A percentile compares a stretch with the other conserved stretches of the same genome.
These are phyloP conservation scores for Paecilomyces fulvus DNA, from an alignment of 2,329 filamentous ascomycete genomes.

Conservation along the genomic window DNA sequence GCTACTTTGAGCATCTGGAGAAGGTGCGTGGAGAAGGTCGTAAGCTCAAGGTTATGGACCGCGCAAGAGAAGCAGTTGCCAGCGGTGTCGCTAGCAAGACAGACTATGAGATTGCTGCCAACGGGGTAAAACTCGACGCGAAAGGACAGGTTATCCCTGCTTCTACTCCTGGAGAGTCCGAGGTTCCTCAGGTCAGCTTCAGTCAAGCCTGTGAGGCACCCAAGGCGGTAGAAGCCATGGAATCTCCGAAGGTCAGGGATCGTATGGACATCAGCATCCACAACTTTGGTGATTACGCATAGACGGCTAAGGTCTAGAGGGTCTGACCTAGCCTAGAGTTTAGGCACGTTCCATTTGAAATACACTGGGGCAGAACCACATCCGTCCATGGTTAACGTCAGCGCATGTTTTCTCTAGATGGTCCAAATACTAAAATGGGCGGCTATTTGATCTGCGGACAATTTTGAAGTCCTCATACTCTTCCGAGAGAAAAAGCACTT, in stretches of 20 bases:
- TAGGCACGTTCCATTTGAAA: not conserved
- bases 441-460: not conserved
- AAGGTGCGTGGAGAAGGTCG: slow-evolving; percentile 60
- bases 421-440: not conserved
- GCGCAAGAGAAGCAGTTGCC: slow-evolving; percentile 56
- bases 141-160: slow-evolving; percentile 51
- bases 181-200: slow-evolving; percentile 15
- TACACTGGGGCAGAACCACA: not conserved
- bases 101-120: slow-evolving; percentile 55
- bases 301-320: slow-evolving; percentile 8
- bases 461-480: not conserved
- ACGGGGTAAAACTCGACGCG: slow-evolving; percentile 50
- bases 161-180: slow-evolving; percentile 11
- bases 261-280: slow-evolving; percentile 55
- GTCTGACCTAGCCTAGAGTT: not conserved
- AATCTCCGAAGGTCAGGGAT: slow-evolving; percentile 36
- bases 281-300: slow-evolving; percentile 44
- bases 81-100: slow-evolving; percentile 52
- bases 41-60: slow-evolving; percentile 58
- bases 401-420: not conserved
- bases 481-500: not conserved
- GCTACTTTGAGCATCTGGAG: slow-evolving; percentile 76
- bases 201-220: slow-evolving; percentile 3
- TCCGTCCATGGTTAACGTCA: not conserved
- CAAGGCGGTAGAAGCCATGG: slow-evolving; percentile 19